phyloP scores from a whole-genome alignment of 768 basidiomycete species.

The Kwoniella sp. region DNA sequence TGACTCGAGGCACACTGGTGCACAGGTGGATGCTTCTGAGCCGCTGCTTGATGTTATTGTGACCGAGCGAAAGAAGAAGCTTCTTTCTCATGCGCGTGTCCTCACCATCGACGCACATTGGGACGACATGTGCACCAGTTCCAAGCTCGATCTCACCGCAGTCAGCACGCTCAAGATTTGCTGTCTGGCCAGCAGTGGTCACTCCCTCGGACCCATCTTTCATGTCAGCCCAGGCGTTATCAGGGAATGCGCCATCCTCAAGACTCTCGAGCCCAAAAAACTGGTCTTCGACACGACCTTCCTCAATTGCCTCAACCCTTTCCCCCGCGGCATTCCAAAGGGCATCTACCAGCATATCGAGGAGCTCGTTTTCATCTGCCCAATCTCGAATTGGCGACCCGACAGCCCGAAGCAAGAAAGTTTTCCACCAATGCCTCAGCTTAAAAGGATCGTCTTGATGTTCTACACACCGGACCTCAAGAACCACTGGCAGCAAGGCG shows the following conservation, averaged over 20 bases:
- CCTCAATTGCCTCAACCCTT: background rate
- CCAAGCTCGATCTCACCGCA: background rate
- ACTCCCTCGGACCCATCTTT: background rate
- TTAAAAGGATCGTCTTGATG: conserved; percentile 2
- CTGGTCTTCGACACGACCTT: background rate
- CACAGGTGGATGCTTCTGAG: background rate
- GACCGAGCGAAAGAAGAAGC: background rate
- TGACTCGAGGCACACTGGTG: background rate
- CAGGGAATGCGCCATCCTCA: background rate
- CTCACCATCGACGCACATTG: conserved; percentile 2
- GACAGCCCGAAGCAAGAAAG: background rate
- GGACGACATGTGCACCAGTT: background rate
- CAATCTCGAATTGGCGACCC: background rate
- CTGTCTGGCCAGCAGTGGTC: background rate
- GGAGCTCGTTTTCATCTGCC: conserved; percentile 12
- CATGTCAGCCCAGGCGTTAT: background rate
- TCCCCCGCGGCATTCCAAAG: background rate
- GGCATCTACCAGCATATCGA: background rate
- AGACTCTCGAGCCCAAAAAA: background rate
- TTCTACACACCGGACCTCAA: background rate
- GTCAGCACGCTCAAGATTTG: background rate
- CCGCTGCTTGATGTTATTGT: background rate
- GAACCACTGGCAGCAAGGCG: background rate
- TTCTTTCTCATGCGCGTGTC: background rate
- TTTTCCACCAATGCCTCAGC: background rate